phyloP scores from a whole-genome alignment of 805 yeast genomes.

The Candida wancherniae region DNA sequence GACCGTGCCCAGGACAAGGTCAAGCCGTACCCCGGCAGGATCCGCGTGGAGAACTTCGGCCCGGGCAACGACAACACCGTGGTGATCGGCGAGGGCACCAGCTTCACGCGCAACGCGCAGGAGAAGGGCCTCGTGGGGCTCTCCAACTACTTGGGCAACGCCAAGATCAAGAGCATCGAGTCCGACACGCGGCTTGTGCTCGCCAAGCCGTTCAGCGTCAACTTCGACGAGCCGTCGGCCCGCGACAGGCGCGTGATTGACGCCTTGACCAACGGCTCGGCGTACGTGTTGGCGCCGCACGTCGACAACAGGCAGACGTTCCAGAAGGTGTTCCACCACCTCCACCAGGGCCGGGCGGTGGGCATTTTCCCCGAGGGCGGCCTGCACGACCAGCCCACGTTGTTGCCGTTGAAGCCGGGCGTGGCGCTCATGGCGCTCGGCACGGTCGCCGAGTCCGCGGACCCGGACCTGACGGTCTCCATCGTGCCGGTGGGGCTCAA shows the following conservation, averaged over 20 bases:
- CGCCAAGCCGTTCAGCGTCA: slow-evolving; percentile 22
- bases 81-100: slow-evolving; percentile 31
- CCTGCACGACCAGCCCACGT: slow-evolving; percentile 38
- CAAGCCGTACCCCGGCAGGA: slow-evolving; percentile 26
- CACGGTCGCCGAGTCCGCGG: slow-evolving; percentile 28
- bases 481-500: slow-evolving; percentile 40
- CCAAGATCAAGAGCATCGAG: slow-evolving; percentile 26
- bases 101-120: slow-evolving; percentile 29
- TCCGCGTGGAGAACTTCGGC: slow-evolving; percentile 18
- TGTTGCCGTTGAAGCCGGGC: slow-evolving; percentile 41
- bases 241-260: slow-evolving; percentile 14
- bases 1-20: slow-evolving; percentile 40
- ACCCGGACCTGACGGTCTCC: slow-evolving; percentile 20
- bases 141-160: slow-evolving; percentile 32
- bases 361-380: slow-evolving; percentile 45
- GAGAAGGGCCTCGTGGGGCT: slow-evolving; percentile 36
- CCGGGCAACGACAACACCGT: slow-evolving; percentile 15
- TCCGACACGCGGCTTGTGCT: slow-evolving; percentile 28
- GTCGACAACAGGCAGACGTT: slow-evolving; percentile 35
- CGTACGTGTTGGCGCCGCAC: slow-evolving; percentile 35
- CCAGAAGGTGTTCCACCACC: slow-evolving; percentile 33
- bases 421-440: slow-evolving; percentile 45
- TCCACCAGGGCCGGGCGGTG: slow-evolving; percentile 28
- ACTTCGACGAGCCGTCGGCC: slow-evolving; percentile 10
- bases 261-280: slow-evolving; percentile 24